Evolutionary conservation across 2,329 filamentous ascomycete species (phyloP), one percentile per base, ranked within the genome.

Genomic region (Colletotrichum somersetense): DNA sequence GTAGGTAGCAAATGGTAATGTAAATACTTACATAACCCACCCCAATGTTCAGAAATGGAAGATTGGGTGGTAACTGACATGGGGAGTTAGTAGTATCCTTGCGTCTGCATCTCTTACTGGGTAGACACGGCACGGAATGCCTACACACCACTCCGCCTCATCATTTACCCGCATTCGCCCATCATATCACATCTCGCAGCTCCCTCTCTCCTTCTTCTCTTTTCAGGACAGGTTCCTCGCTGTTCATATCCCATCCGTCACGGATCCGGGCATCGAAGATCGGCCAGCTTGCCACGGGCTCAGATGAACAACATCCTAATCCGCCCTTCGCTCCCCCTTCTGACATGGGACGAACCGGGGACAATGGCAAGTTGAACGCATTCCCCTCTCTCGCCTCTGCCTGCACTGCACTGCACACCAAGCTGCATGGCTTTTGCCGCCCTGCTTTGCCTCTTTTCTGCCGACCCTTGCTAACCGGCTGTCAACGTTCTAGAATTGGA

Each of bases 401-500:
- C 30, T 30, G 30, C 30, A 30, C 30, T 30, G 26, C 30, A 30
- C 30, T 52, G 50, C 62, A n/a, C 38, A 46, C 12, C 4, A 6
- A 33, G 40, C 23, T 64, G 38, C 50, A 56, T 64, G 50, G 50
- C 38, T 68, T 53, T 72, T 72, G 69, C 69, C 69, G 65, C 69
- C 64, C 68, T 58, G 58, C 69, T 59, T 68, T 26, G 65, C 58
- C 53, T 72, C 58, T 33, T 62, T 40, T 40, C 44, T 63, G 65
- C 44, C 58, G n/a, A 57, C 48, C 56, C 56, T 38, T 53, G 50
- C 48, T 64, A 67, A 67, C 65, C 52, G 46, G 69, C 55, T 40
- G 42, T 66, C 46, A 38, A 55, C 46, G 65, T 70, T 72, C 66
- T 70, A 61, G 66, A 70, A 70, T 50, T 65, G 61, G 70, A 55